Evolutionary conservation across 352 stramenopile species (phyloP).

Genomic region (Pythium folliculosum): DNA sequence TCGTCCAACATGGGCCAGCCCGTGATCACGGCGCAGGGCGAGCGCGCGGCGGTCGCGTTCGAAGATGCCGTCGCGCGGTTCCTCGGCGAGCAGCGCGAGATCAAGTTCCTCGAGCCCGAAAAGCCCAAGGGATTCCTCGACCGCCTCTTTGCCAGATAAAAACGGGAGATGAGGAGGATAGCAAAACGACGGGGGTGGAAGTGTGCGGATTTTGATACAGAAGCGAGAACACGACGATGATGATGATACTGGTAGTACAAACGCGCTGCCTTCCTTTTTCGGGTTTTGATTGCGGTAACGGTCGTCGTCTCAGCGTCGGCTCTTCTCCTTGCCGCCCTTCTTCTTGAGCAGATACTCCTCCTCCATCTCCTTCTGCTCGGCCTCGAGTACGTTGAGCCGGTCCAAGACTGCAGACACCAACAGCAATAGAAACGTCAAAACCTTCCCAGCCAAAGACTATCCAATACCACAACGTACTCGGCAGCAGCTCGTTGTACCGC

Average conservation of each 20-base stretch:
- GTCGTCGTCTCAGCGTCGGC: slow-evolving; percentile 35
- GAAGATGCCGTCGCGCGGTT: slow-evolving; percentile 91
- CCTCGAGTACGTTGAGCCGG: slow-evolving; percentile 75
- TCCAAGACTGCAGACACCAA: slow-evolving; percentile 55
- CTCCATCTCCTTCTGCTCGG: slow-evolving; percentile 79
- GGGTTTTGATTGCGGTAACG: background rate
- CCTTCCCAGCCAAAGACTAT: background rate
- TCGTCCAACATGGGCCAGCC: slow-evolving; percentile 93
- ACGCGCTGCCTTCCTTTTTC: background rate
- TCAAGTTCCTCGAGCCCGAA: slow-evolving; percentile 87
- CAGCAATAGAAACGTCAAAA: background rate
- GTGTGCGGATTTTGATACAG: background rate
- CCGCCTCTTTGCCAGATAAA: slow-evolving; percentile 63
- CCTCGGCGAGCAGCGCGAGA: slow-evolving; percentile 83
- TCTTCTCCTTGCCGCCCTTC: slow-evolving; percentile 74
- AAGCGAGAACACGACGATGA: background rate
- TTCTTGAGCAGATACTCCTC: slow-evolving; percentile 79
- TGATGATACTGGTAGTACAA: slow-evolving; percentile 1
- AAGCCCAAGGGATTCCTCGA: slow-evolving; percentile 80
- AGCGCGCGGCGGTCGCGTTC: slow-evolving; percentile 82
- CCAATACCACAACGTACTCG: slow-evolving; percentile 39
- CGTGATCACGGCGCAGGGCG: slow-evolving; percentile 79
- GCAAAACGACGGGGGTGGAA: background rate
- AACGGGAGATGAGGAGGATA: no score
- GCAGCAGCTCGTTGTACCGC: slow-evolving; percentile 81